Evolutionary conservation across 2,329 filamentous ascomycete genomes (phyloP).

Genomic region (Calonectria fujianensis): DNA sequence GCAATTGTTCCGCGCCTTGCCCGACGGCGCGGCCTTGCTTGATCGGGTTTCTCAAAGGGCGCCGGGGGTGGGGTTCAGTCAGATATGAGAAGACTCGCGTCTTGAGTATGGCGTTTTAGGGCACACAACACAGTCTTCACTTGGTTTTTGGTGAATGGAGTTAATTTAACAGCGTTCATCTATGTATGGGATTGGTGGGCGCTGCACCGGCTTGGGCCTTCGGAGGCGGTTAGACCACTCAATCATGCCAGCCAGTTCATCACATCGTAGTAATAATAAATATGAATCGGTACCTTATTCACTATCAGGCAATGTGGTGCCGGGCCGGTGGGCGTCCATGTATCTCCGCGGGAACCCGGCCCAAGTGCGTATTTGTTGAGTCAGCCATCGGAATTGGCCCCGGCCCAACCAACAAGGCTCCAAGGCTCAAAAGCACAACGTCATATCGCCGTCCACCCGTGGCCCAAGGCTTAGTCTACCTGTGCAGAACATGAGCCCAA

Average conservation of each 20-base stretch:
- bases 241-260: conserved; percentile 20
- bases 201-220: conserved; percentile 16
- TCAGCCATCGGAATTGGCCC: background rate
- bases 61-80: conserved; percentile 40
- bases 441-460: conserved; percentile 9
- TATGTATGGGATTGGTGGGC: conserved; percentile 17
- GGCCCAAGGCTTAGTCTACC: conserved; percentile 4
- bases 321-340: background rate
- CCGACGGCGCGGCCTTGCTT: conserved; percentile 19
- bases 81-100: conserved; percentile 50
- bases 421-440: background rate
- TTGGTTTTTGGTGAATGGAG: conserved; percentile 37
- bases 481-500: background rate
- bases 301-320: background rate
- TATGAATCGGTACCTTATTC: background rate
- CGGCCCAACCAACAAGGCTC: background rate
- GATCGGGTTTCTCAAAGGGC: conserved; percentile 27
- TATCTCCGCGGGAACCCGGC: background rate
- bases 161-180: conserved; percentile 38
- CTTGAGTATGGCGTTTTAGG: conserved; percentile 52
- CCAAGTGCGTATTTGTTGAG: background rate
- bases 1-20: conserved; percentile 26
- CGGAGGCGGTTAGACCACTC: conserved; percentile 29
- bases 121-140: conserved; percentile 44
- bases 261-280: conserved; percentile 26